Conservation (phyloP, 345 rosid genomes). For the Populus tremula region DNA sequence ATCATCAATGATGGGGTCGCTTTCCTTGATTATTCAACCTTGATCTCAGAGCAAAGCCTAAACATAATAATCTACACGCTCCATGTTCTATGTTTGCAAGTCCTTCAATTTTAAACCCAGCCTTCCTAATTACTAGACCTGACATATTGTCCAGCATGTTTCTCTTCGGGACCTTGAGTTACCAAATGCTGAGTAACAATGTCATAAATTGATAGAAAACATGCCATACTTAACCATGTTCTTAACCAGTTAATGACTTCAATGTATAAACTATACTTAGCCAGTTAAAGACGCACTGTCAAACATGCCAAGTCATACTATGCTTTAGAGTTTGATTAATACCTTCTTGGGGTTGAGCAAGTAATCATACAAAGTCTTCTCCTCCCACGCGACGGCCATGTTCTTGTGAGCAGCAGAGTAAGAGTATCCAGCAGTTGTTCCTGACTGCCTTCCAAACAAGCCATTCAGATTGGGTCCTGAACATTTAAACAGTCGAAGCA, state of each 20-base stretch:
- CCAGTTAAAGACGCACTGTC: not conserved
- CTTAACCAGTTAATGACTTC: not conserved
- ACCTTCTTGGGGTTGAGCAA: constrained; percentile 96
- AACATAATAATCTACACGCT: not conserved
- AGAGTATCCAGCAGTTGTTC: constrained; percentile 81
- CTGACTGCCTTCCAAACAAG: constrained; percentile 87
- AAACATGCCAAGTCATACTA: not conserved
- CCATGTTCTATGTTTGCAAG: not conserved
- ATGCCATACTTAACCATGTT: no score
- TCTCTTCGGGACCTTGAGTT: not conserved
- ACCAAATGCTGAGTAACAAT: not conserved
- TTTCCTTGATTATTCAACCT: not conserved
- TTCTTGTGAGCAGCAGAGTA: constrained; percentile 93
- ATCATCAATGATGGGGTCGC: not conserved
- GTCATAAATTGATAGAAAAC: not conserved
- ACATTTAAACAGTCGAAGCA: not conserved
- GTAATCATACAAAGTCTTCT: constrained; percentile 84
- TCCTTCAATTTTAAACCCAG: no score
- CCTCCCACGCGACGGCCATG: constrained; percentile 88
- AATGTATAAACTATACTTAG: not conserved
- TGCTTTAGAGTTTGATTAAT: constrained; percentile 1
- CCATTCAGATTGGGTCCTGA: constrained; percentile 93
- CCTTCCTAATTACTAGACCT: not conserved
- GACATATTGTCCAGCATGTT: not conserved
- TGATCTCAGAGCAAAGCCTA: no score